Conservation (phyloP, 1,139 yeast genomes). For the Saccharomyces pastorianus region DNA sequence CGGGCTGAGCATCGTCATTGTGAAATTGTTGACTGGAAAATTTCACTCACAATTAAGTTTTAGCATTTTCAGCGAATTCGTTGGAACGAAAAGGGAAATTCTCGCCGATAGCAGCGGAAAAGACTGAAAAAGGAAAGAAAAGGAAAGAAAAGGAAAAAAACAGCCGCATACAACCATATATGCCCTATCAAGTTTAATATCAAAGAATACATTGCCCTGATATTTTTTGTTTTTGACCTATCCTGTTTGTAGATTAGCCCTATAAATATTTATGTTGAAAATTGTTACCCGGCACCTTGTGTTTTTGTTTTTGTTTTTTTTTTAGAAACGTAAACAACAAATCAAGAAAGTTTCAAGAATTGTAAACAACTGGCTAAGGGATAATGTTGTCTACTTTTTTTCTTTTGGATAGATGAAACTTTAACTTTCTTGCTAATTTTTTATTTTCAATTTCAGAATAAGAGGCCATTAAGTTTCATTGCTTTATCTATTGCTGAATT, state of each 20-base stretch:
- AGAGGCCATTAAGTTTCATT: no score
- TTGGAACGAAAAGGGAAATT: not conserved
- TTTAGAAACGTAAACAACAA: not conserved
- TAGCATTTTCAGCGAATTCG: not conserved
- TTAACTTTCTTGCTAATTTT: no score
- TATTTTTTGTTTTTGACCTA: no score
- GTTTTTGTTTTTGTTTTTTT: not conserved
- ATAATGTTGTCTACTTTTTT: not conserved
- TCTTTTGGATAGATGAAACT: no score
- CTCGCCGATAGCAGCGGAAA: not conserved
- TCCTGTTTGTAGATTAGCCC: not conserved
- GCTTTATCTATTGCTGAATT: no score
- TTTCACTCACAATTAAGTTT: not conserved
- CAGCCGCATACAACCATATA: not conserved
- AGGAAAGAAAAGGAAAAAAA: not conserved
- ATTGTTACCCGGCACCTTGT: not conserved
- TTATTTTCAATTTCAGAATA: no score
- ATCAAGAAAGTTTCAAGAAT: not conserved
- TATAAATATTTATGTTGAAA: not conserved
- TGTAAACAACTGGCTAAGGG: not conserved
- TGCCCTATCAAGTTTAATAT: no score
- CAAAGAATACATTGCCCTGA: no score
- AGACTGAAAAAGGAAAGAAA: not conserved
- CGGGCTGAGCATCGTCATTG: not conserved
- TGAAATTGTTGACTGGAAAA: not conserved